Base-by-base conservation (phyloP, 106 monocot species). In the Platanthera guangdongensis region DNA sequence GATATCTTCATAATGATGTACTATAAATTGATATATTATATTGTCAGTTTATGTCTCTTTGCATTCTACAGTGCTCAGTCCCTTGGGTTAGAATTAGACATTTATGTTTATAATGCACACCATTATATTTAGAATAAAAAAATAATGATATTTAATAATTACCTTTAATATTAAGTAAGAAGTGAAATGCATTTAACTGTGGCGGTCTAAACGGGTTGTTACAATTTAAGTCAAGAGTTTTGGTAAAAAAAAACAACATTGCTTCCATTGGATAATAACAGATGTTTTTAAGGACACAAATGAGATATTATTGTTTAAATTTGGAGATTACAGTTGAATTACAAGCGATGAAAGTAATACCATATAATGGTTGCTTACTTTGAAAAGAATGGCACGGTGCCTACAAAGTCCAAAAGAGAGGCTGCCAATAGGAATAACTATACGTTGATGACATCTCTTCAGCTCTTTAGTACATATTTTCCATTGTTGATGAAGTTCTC, bases 381-480 rank as follows among this genome's bases (percentile, higher is more conserved):
- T 93, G 82, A 93, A 93, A 71, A 90, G 85, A 47, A 93, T 90
- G 51, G 90, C 82, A 70, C 92, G 89, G 74, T 93, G 92, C 68
- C 92, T 79, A 74, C 92, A 93, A 62, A 90, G 79, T 53, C 92
- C 90, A 52, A 76, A 67, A 51, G 82, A 84, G 52, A 93, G 52
- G 75, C 73, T 84, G 32, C 90, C 87, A 71, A 93, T 87, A 18
- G 78, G 87, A 70, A 93, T 67, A 9, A 90, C 85, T 18, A 85
- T 45, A 74, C 64, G 82, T 22, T 76, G 63, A 28, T 84, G 78
- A 57, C 2, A 50, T 68, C 77, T 87, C 39, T 82, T 87, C 70
- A 88, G 55, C 79, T 85, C 80, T 76, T 93, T 87, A 82, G 87
- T 90, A 69, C 60, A 73, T 28, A 75, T 76, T 72, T 90, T 89